Evolutionary conservation across 257 asterid species (phyloP), one percentile per base, ranked within the genome.

Genomic region (Salvia splendens): DNA sequence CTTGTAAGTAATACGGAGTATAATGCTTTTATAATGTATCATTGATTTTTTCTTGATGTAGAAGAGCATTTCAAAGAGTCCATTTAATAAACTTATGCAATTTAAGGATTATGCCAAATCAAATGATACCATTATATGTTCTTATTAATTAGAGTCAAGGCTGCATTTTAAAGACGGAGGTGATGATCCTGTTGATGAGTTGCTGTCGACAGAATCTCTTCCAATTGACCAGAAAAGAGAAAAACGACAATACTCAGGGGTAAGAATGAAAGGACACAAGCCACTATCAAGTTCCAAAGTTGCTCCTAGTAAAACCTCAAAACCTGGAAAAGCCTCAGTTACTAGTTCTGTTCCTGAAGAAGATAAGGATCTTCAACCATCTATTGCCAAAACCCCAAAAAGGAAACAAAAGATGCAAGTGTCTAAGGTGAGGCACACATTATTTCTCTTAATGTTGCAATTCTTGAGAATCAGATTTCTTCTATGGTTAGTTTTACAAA

Each of bases 131-230:
- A 43, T 65, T 60, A 33, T 32, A 17, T 64, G 30, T 69, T 65
- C 55, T 52, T 59, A 49, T 77, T 69, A 60, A 33, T 63, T 78
- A 83, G 85, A 75, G 61, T 73, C 78, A 7, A 74, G 45, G 60
- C 7, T 64, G 68, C 78, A 70, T 64, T 53, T 52, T 38, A 76
- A 75, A 77, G 91, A 79, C 49, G 89, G 78, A 48, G 57, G 49
- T 67, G 83, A 48, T 69, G 87, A 83, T 61, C 86, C 67, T 79
- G 82, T 70, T 54, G 91, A 81, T 78, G 95, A 89, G 82, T 80
- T 84, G 60, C 79, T 70, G 69, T 71, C 91, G 42, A 61, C 73
- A 36, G 92, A 81, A 77, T 74, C 78, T 77, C 73, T 51, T 68
- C 82, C 78, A 35, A 62, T 56, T 43, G 77, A 75, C 67, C 83